Evolutionary conservation across 2,329 filamentous ascomycete genomes (phyloP).

Genomic region (Ceratocystis ficicola): DNA sequence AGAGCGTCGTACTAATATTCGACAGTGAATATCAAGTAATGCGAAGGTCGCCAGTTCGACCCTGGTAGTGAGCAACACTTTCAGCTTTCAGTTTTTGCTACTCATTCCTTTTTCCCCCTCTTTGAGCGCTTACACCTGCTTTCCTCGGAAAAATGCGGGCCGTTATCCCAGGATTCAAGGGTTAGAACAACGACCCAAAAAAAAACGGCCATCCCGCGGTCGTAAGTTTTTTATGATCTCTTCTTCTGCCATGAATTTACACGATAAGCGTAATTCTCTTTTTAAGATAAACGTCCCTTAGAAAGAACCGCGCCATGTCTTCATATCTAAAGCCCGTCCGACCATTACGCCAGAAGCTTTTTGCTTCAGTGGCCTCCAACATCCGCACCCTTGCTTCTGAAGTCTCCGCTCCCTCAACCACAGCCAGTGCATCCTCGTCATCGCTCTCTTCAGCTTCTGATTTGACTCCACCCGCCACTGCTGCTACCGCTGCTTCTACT

Average conservation of each 20-base stretch:
- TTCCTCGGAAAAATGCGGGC: conserved; percentile 20
- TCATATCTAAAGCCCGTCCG: conserved; percentile 35
- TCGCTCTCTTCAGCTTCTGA: conserved; percentile 10
- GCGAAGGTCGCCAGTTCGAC: conserved; percentile 21
- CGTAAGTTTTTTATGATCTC: neutral
- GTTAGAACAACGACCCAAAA: neutral
- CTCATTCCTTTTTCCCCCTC: neutral
- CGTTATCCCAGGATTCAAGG: neutral
- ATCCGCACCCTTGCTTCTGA: conserved; percentile 38
- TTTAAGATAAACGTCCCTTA: neutral
- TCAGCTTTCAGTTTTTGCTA: neutral
- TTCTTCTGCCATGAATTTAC: neutral
- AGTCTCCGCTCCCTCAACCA: conserved; percentile 29
- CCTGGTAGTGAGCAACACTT: conserved; percentile 20
- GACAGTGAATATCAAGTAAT: conserved; percentile 15
- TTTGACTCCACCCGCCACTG: conserved; percentile 16
- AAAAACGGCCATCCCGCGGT: neutral
- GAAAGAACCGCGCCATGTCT: conserved; percentile 26
- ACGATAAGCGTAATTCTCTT: neutral
- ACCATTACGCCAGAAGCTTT: conserved; percentile 33
- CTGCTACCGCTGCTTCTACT: conserved; percentile 23
- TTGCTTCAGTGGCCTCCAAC: conserved; percentile 29
- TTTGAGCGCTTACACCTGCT: conserved; percentile 15
- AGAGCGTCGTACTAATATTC: conserved; percentile 21
- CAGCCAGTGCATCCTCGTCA: conserved; percentile 20